These are phyloP conservation scores for Chaetoceros tenuissimus DNA, from an alignment of 108 stramenopile species.

Conservation along the genomic window DNA sequence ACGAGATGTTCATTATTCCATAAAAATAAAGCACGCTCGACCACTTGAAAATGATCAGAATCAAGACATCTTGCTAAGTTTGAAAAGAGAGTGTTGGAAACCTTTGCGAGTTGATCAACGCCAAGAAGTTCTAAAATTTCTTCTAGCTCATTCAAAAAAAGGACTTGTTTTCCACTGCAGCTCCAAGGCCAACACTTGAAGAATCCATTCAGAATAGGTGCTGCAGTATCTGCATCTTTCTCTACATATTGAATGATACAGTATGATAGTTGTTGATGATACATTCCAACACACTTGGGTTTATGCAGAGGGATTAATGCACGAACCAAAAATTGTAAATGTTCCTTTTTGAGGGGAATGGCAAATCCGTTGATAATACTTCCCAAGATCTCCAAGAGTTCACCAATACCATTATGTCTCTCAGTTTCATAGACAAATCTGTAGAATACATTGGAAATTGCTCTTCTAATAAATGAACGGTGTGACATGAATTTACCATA, in stretches of 20 bases:
- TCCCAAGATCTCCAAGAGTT: slow-evolving; percentile 96
- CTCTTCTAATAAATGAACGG: slow-evolving; percentile 93
- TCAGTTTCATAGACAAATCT: slow-evolving; percentile 95
- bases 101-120: slow-evolving; percentile 83
- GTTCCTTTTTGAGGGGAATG: slow-evolving; percentile 95
- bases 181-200: slow-evolving; percentile 98
- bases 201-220: slow-evolving; percentile 93
- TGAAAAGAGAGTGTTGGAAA: slow-evolving; percentile 76
- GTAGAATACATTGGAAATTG: slow-evolving; percentile 95
- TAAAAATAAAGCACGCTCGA: slow-evolving; percentile 93
- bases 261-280: slow-evolving; percentile 99
- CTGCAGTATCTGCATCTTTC: slow-evolving; percentile 97
- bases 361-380: slow-evolving; percentile 98
- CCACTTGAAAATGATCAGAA: slow-evolving; percentile 94
- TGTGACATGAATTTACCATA: slow-evolving; percentile 99
- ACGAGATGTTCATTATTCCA: slow-evolving; percentile 99
- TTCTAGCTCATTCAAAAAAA: slow-evolving; percentile 96
- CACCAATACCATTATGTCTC: slow-evolving; percentile 97
- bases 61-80: slow-evolving; percentile 90
- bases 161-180: slow-evolving; percentile 87
- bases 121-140: slow-evolving; percentile 94
- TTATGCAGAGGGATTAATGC: slow-evolving; percentile 98
- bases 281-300: slow-evolving; percentile 92
- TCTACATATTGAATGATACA: slow-evolving; percentile 99
- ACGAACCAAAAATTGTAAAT: slow-evolving; percentile 90